Evolutionary conservation across 148 eudicot genomes (phyloP), one percentile per base, ranked within the genome.

Genomic region (Heliamphora exappendiculata): DNA sequence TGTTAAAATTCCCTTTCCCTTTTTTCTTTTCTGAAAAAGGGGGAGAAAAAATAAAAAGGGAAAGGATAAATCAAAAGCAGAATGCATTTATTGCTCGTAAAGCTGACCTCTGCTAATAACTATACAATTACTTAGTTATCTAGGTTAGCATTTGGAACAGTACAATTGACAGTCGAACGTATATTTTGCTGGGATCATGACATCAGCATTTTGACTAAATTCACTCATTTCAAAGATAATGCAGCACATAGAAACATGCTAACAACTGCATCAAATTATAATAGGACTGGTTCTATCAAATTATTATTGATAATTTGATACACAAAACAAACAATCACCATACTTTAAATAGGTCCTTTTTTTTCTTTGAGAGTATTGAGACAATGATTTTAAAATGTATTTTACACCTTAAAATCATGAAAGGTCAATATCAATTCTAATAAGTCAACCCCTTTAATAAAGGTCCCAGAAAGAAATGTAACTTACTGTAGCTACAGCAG

Each of bases 401-500:
- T 34, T 49, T 39, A 67, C 24, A 29, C 22, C 71, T 37, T 45
- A 54, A 65, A 28, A 5, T 51, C 45, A 67, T 51, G 33, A 28
- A 17, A 22, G 66, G 37, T 49, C 53, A 65, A 62, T 45, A 37
- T 41, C 33, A 24, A 26, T 55, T 31, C 49, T 2, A 77, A 39
- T 5, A 29, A 67, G 17, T 42, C 63, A 62, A 12, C 44, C n/a
- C 1, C 66, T 6, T 31, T 20, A 47, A 73, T 58, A 44, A 22
- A 66, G 29, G 39, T 19, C 49, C 59, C 37, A 60, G 68, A 58
- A 55, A 42, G 62, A 57, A 49, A 70, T 28, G 74, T 58, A 71
- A 86, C 94, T 92, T 85, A 95, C 99, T 47, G 97, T 89, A 72
- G 97, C 96, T 75, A 94, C 85, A 74, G 96, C 97, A 73, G 97